These are phyloP conservation scores for Dothiorella sarmentorum DNA, from an alignment of 2,329 filamentous ascomycete species.

Conservation along the genomic window DNA sequence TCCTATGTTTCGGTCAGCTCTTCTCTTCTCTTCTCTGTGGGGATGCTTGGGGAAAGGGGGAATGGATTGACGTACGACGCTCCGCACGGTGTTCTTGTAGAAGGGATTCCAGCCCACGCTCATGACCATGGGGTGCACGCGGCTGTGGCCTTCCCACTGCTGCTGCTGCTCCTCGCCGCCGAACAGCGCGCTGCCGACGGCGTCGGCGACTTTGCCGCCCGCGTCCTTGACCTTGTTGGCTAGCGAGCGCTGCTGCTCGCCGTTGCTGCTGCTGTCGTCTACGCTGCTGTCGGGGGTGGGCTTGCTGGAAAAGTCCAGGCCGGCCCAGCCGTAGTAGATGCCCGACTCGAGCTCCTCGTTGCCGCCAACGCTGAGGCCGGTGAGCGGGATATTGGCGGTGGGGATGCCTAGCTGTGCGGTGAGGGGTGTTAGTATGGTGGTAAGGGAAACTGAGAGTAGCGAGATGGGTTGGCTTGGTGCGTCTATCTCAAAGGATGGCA, in stretches of 20 bases:
- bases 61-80: slow-evolving; percentile 54
- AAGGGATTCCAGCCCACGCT: slow-evolving; percentile 96
- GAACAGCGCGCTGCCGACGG: background rate
- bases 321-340: slow-evolving; percentile 91
- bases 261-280: background rate
- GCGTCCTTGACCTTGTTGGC: slow-evolving; percentile 11
- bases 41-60: slow-evolving; percentile 15
- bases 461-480: no score
- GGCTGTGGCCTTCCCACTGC: background rate
- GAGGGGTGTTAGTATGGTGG: background rate
- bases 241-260: background rate
- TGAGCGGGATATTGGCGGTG: slow-evolving; percentile 79
- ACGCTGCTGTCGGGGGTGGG: background rate
- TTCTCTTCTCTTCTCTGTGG: no score
- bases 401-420: slow-evolving; percentile 73
- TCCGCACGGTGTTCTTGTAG: slow-evolving; percentile 86
- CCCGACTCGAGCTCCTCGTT: slow-evolving; percentile 64
- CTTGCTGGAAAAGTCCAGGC: slow-evolving; percentile 56
- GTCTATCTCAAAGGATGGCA: no score
- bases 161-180: slow-evolving; percentile 17
- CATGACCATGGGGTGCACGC: slow-evolving; percentile 82
- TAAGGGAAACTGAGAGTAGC: background rate
- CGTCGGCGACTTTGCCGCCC: slow-evolving; percentile 9
- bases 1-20: no score
- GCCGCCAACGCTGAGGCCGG: slow-evolving; percentile 67